Percentiles rank a stretch among this genome's conserved stretches.
phyloP scores from a whole-genome alignment of 2,329 filamentous ascomycete genomes.

The Orbilia oligospora region DNA sequence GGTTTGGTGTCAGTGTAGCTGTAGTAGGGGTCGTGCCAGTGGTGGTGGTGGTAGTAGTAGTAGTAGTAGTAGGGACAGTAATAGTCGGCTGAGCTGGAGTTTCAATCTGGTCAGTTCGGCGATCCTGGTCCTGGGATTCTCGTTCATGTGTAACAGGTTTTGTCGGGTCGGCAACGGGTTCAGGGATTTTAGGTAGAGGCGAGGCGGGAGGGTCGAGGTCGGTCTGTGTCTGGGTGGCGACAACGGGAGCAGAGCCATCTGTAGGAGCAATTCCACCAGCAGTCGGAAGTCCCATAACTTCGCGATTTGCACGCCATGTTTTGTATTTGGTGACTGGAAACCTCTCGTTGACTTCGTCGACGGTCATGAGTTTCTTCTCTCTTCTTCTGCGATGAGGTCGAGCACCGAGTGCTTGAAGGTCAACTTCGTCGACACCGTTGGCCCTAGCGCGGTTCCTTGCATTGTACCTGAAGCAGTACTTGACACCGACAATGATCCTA shows the following conservation, averaged over 20 bases:
- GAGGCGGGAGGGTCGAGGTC: constrained; percentile 50
- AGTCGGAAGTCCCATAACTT: constrained; percentile 85
- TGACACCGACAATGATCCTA: constrained; percentile 99
- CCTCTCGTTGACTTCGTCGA: constrained; percentile 98
- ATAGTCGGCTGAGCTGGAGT: constrained; percentile 1
- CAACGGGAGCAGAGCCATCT: constrained; percentile 40
- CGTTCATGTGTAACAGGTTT: constrained; percentile 40
- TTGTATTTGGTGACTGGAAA: constrained; percentile 98
- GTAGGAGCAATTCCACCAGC: constrained; percentile 78
- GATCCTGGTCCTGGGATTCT: constrained; percentile 41
- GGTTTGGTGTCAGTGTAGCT: background rate
- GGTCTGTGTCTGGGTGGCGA: constrained; percentile 35
- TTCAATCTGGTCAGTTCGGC: constrained; percentile 9
- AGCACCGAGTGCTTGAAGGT: constrained; percentile 82
- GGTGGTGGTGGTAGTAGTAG: background rate
- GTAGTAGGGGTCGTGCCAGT: background rate
- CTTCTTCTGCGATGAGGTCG: constrained; percentile 86
- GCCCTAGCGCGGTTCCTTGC: constrained; percentile 87
- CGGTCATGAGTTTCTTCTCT: constrained; percentile 99
- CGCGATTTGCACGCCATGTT: constrained; percentile 86
- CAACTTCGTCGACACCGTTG: constrained; percentile 85
- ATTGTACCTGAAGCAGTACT: constrained; percentile 99
- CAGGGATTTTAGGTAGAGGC: constrained; percentile 54
- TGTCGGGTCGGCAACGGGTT: constrained; percentile 53
- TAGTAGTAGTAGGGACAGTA: background rate